Evolutionary conservation across 345 rosid genomes (phyloP), one percentile per base, ranked within the genome.

Genomic region (Eucalyptus sp.): DNA sequence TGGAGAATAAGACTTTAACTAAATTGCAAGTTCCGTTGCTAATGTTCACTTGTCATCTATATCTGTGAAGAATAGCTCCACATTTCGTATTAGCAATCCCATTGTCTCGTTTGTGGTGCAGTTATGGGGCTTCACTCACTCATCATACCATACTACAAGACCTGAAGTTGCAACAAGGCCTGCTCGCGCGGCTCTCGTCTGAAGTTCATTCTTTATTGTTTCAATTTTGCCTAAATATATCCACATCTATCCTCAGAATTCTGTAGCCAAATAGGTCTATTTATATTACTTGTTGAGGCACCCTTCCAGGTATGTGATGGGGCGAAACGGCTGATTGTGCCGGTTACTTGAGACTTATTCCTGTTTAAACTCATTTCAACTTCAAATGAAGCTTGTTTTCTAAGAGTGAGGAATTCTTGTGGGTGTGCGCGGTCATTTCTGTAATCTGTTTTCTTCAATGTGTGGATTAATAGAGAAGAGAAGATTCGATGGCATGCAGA

Each of bases 61-160:
- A 37, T 33, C 7, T 10, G 0, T 33, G 80, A 68, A 68, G 80
- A 68, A 4, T 68, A 33, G 44, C 80, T 68, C 80, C 33, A 33
- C 33, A 33, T 33, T 33, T 33, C 33, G 33, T 33, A 33, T 33
- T 33, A 33, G 20, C 27, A 37, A 54, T 68, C 80, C 37, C 44
- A 33, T 13, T 86, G 27, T 66, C 66, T 91, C 66, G 76, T 90
- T 22, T 43, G 58, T 29, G 52, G 22, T 93, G 95, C 98, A 95
- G 98, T 96, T 97, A 5, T 97, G 99, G 98, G 98, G 99, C 10
- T 97, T 96, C 88, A 90, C 94, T 0, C 96, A 97, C 84, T 89
- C 91, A 50, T 96, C 97, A 88, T 93, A 86, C 49, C 91, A 93
- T 92, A 86, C 92, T 12, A 90, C 91, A 33, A 87, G 87, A 87